Evolutionary conservation across 768 basidiomycete genomes (phyloP).

Genomic region (Mycena amicta): DNA sequence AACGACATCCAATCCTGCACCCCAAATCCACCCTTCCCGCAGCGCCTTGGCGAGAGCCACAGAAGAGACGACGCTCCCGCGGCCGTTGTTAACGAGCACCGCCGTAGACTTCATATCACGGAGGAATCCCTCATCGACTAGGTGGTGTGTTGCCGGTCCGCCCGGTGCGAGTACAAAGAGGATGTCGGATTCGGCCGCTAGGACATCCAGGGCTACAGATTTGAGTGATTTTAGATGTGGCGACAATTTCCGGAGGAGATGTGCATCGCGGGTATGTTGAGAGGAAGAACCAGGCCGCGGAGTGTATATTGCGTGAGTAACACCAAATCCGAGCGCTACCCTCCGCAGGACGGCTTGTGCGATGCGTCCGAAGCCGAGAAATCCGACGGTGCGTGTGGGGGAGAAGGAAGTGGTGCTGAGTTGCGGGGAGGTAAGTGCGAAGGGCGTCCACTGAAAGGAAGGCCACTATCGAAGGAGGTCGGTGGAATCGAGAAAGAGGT

Average conservation of each 20-base stretch:
- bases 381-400: slow-evolving; percentile 73
- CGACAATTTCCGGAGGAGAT: slow-evolving; percentile 25
- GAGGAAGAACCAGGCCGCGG: slow-evolving; percentile 44
- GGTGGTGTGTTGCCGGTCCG: slow-evolving; percentile 67
- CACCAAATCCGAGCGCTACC: slow-evolving; percentile 73
- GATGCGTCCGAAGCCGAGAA: slow-evolving; percentile 95
- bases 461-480: slow-evolving; percentile 76
- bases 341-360: slow-evolving; percentile 81
- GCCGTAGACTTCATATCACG: slow-evolving; percentile 81
- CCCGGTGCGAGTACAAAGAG: slow-evolving; percentile 85
- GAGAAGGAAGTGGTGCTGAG: slow-evolving; percentile 57
- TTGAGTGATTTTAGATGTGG: slow-evolving; percentile 44
- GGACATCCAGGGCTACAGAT: slow-evolving; percentile 62
- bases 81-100: slow-evolving; percentile 81
- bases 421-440: slow-evolving; percentile 83
- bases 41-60: slow-evolving; percentile 84
- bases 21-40: slow-evolving; percentile 78
- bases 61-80: slow-evolving; percentile 91
- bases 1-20: slow-evolving; percentile 91
- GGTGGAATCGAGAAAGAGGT: not conserved
- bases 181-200: slow-evolving; percentile 81
- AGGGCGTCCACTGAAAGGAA: slow-evolving; percentile 75
- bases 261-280: slow-evolving; percentile 39
- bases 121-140: slow-evolving; percentile 75
- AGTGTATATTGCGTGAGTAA: slow-evolving; percentile 72